These are phyloP conservation scores for Quambalaria eucalypti DNA, from an alignment of 1,284 basidiomycete genomes.

Conservation along the genomic window DNA sequence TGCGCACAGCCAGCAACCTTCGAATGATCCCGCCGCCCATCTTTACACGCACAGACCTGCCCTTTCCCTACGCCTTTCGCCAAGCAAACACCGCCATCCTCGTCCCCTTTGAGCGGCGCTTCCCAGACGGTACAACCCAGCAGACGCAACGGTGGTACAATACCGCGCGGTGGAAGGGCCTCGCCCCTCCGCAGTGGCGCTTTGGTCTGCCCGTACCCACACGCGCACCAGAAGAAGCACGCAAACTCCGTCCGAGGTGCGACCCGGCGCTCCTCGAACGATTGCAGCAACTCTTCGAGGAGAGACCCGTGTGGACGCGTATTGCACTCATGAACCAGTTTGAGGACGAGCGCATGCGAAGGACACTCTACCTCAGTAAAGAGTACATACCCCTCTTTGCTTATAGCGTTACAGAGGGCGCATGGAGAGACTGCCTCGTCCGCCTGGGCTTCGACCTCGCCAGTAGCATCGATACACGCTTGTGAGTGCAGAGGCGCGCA, in stretches of 20 bases:
- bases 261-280: not conserved
- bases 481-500: slow-evolving; percentile 52
- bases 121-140: not conserved
- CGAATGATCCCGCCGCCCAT: slow-evolving; percentile 35
- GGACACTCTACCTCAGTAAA: slow-evolving; percentile 55
- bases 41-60: slow-evolving; percentile 32
- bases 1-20: slow-evolving; percentile 21
- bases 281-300: slow-evolving; percentile 47
- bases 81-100: slow-evolving; percentile 17
- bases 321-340: slow-evolving; percentile 75
- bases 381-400: slow-evolving; percentile 51
- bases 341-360: slow-evolving; percentile 58
- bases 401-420: slow-evolving; percentile 85
- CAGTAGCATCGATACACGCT: slow-evolving; percentile 59
- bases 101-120: slow-evolving; percentile 53
- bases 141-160: not conserved
- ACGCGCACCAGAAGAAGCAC: not conserved
- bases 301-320: slow-evolving; percentile 81
- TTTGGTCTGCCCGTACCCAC: not conserved
- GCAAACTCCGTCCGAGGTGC: not conserved
- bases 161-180: not conserved
- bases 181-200: not conserved
- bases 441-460: slow-evolving; percentile 83
- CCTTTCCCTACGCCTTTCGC: slow-evolving; percentile 28
- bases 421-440: slow-evolving; percentile 82